A percentile compares a stretch with the other conserved stretches of the same genome.
These are phyloP conservation scores for Bryum argenteum DNA, from an alignment of 225 moss, liverwort and hornwort genomes.

Conservation along the genomic window DNA sequence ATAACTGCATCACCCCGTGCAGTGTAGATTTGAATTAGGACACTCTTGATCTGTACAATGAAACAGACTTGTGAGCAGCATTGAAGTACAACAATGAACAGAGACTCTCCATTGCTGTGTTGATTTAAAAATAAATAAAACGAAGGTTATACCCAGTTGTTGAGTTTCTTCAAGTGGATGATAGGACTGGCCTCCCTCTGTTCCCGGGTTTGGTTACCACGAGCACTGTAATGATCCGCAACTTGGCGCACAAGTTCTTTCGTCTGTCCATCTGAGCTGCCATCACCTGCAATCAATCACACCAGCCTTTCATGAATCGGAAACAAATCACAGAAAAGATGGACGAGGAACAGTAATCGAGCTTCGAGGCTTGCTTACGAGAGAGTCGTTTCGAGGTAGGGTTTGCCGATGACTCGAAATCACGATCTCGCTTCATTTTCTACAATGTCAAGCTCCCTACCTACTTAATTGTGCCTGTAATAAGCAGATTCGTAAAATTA, in stretches of 20 bases:
- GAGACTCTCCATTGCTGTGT: not conserved
- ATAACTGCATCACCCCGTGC: constrained; percentile 81
- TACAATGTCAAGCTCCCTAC: constrained; percentile 4
- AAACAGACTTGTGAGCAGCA: constrained; percentile 13
- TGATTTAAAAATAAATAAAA: not conserved
- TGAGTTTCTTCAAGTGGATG: constrained; percentile 93
- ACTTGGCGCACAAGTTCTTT: constrained; percentile 74
- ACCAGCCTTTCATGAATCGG: not conserved
- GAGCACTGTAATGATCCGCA: constrained; percentile 92
- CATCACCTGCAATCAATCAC: constrained; percentile 47
- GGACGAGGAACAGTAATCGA: not conserved
- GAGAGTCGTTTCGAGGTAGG: constrained; percentile 42
- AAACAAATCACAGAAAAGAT: not conserved
- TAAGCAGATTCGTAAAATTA: not conserved
- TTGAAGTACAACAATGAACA: constrained; percentile 1
- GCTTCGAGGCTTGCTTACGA: constrained; percentile 23
- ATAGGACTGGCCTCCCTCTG: constrained; percentile 97
- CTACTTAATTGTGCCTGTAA: constrained; percentile 15
- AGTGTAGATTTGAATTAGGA: constrained; percentile 82
- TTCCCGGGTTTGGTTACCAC: constrained; percentile 88
- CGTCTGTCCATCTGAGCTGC: constrained; percentile 42
- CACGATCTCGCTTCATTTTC: constrained; percentile 55
- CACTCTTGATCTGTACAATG: constrained; percentile 73
- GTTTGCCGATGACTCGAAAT: constrained; percentile 35
- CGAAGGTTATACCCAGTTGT: constrained; percentile 75